phyloP scores from a whole-genome alignment of 305 asterid genomes.

The Lippia alba region DNA sequence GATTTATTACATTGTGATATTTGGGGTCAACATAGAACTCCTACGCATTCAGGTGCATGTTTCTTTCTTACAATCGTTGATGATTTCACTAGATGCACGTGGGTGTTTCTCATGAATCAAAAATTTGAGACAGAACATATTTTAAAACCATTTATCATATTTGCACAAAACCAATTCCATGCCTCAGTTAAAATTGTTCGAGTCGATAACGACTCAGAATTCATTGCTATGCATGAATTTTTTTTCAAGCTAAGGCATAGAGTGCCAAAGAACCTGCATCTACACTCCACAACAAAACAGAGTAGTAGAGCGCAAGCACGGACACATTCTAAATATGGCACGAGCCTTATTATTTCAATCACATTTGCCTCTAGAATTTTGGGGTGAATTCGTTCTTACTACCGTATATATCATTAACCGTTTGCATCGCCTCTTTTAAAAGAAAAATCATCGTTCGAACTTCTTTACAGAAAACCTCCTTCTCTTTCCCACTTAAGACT shows the following conservation, averaged over 20 bases:
- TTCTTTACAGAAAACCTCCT: not conserved
- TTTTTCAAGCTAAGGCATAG: not conserved
- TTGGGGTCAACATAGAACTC: too few relatives aligned
- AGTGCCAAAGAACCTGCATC: not conserved
- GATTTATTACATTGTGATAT: too few relatives aligned
- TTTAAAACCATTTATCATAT: not conserved
- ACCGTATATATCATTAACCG: not conserved
- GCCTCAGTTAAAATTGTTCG: not conserved
- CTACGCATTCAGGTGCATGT: too few relatives aligned
- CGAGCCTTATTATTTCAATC: not conserved
- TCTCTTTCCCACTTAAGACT: not conserved
- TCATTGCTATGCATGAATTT: not conserved
- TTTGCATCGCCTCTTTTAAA: not conserved
- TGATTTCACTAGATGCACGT: too few relatives aligned
- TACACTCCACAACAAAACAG: slow-evolving; percentile 26
- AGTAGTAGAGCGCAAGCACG: slow-evolving; percentile 1
- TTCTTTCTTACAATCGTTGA: too few relatives aligned
- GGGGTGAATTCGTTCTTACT: not conserved
- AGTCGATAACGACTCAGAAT: not conserved
- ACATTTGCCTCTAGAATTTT: not conserved
- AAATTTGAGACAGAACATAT: not conserved
- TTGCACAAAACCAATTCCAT: not conserved
- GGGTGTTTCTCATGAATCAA: too few relatives aligned
- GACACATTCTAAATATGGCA: not conserved
- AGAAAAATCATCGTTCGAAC: not conserved